phyloP scores from a whole-genome alignment of 1,284 basidiomycete genomes.

The Wallemia ichthyophaga region DNA sequence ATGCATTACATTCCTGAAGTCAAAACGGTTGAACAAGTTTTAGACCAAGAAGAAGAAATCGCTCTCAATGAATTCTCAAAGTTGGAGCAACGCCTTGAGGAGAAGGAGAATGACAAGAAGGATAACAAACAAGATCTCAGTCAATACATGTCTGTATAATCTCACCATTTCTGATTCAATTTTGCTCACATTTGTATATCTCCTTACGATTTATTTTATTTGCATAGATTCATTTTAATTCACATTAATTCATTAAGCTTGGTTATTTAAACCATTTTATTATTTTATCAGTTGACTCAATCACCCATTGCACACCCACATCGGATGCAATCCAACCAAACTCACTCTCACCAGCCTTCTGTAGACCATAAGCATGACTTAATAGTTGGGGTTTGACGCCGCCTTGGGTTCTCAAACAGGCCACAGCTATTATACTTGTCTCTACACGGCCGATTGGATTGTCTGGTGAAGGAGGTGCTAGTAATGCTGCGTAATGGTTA shows the following conservation, averaged over 20 bases:
- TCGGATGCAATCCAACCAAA: background rate
- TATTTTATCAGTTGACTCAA: background rate
- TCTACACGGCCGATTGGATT: background rate
- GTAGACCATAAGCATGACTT: background rate
- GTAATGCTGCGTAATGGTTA: background rate
- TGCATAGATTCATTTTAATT: too few species aligned
- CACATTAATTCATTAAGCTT: too few species aligned
- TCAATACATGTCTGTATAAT: background rate
- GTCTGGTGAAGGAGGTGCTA: background rate
- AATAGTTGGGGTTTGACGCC: background rate
- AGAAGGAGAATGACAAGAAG: conserved; percentile 15
- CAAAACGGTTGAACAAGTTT: conserved; percentile 75
- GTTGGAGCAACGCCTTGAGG: conserved; percentile 43
- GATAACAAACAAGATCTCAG: background rate
- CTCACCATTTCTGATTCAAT: too few species aligned
- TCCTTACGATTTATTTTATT: too few species aligned
- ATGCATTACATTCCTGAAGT: conserved; percentile 99
- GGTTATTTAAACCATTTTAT: background rate
- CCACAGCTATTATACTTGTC: background rate
- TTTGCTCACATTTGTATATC: too few species aligned
- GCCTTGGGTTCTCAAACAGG: background rate
- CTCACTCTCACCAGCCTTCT: background rate
- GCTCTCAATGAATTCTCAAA: conserved; percentile 73
- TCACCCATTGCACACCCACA: background rate
- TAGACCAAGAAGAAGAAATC: conserved; percentile 69